Percentiles rank a stretch among this genome's conserved stretches.
These are phyloP conservation scores for Lipomyces chichibuensis DNA, from an alignment of 805 yeast genomes.

Conservation along the genomic window DNA sequence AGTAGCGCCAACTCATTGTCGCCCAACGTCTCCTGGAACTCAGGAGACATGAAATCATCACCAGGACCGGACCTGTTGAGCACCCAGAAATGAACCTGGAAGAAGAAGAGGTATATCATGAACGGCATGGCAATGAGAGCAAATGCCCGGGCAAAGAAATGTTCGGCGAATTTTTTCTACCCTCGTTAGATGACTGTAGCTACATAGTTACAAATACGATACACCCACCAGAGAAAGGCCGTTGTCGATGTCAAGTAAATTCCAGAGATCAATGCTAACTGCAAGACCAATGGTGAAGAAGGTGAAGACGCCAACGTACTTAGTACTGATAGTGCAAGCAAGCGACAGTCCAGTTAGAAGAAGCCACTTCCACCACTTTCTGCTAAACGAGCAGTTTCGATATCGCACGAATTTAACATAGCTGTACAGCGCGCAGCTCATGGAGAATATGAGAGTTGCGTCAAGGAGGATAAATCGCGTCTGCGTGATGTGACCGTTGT, in stretches of 20 bases:
- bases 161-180: conserved; percentile 57
- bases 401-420: conserved; percentile 79
- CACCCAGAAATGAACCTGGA: conserved; percentile 84
- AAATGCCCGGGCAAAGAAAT: conserved; percentile 72
- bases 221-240: conserved; percentile 54
- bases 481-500: conserved; percentile 88
- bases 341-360: conserved; percentile 78
- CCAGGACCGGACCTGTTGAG: conserved; percentile 92
- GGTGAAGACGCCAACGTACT: conserved; percentile 94
- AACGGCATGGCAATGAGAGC: conserved; percentile 80
- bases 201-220: too few species aligned
- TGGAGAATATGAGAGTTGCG: conserved; percentile 81
- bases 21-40: conserved; percentile 87
- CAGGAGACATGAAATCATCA: conserved; percentile 90
- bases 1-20: conserved; percentile 77
- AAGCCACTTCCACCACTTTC: conserved; percentile 87
- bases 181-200: background rate
- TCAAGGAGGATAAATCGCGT: conserved; percentile 90
- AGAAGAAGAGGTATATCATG: conserved; percentile 81
- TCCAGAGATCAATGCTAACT: conserved; percentile 86
- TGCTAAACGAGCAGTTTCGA: conserved; percentile 66
- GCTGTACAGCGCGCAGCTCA: conserved; percentile 76
- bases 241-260: conserved; percentile 68
- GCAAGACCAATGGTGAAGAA: conserved; percentile 86
- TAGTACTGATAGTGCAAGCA: conserved; percentile 91